Evolutionary conservation across 352 stramenopile species (phyloP).

Genomic region (Globisporangium paroecandrum): DNA sequence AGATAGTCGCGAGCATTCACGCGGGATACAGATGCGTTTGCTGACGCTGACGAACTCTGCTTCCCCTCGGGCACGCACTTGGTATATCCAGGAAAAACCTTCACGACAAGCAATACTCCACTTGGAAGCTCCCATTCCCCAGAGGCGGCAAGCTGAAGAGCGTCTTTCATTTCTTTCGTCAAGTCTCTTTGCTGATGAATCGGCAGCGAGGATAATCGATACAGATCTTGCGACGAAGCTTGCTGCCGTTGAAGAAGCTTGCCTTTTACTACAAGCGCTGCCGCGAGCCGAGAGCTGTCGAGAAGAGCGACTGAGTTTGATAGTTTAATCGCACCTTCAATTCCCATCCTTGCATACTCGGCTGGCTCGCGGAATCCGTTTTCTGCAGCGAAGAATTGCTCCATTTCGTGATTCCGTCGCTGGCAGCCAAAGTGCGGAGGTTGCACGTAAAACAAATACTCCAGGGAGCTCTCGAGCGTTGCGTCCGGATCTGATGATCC

Average conservation of each 20-base stretch:
- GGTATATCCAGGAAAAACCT: constrained; percentile 79
- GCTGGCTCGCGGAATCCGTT: constrained; percentile 59
- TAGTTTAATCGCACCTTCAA: constrained; percentile 62
- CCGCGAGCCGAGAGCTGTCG: constrained; percentile 35
- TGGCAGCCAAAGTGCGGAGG: constrained; percentile 40
- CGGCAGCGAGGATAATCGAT: constrained; percentile 18
- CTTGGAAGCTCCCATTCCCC: constrained; percentile 50
- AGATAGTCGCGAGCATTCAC: constrained; percentile 29
- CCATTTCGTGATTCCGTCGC: constrained; percentile 28
- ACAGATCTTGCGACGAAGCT: constrained; percentile 14
- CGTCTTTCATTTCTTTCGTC: constrained; percentile 38
- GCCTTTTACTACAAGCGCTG: constrained; percentile 24
- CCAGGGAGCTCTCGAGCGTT: constrained; percentile 52
- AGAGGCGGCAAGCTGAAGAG: constrained; percentile 27
- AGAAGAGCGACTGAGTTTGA: constrained; percentile 73
- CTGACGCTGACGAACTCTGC: background rate
- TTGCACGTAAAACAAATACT: constrained; percentile 83
- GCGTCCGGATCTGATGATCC: constrained; percentile 22
- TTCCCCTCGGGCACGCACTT: constrained; percentile 28
- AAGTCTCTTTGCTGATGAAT: constrained; percentile 25
- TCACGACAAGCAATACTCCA: constrained; percentile 67
- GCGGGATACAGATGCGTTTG: background rate
- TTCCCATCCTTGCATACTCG: constrained; percentile 44
- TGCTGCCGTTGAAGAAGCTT: constrained; percentile 21
- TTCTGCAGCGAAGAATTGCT: constrained; percentile 64